phyloP scores from a whole-genome alignment of 2,329 filamentous ascomycete genomes.

The Microcyclospora tardicrescens region DNA sequence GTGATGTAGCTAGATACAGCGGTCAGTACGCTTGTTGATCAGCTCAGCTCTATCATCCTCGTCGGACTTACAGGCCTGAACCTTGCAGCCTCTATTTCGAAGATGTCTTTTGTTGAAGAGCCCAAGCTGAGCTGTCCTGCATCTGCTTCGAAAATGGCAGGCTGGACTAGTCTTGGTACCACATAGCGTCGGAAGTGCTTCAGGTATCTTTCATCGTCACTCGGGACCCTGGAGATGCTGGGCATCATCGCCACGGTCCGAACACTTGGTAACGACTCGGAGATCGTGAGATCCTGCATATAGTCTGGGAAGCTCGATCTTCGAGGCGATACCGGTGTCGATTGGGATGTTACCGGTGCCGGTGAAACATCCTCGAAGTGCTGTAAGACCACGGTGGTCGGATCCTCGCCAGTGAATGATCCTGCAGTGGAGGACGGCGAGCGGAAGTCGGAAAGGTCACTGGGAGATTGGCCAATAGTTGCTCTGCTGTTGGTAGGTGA shows the following conservation, averaged over 20 bases:
- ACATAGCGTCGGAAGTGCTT: conserved; percentile 18
- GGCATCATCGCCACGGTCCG: neutral
- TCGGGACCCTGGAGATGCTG: neutral
- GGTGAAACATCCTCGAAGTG: conserved; percentile 34
- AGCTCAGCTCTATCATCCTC: too few species aligned
- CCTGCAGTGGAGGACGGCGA: conserved; percentile 3
- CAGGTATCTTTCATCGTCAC: conserved; percentile 11
- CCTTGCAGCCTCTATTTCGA: conserved; percentile 28
- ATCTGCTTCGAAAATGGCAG: conserved; percentile 3
- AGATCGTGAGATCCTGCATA: conserved; percentile 13
- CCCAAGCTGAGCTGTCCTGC: conserved; percentile 4
- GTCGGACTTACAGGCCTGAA: conserved; percentile 38
- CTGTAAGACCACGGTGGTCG: conserved; percentile 38
- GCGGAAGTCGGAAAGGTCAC: neutral
- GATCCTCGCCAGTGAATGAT: conserved; percentile 21
- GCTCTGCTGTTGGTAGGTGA: conserved; percentile 20
- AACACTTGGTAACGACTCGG: conserved; percentile 7
- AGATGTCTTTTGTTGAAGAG: conserved; percentile 11
- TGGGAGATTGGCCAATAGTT: conserved; percentile 12
- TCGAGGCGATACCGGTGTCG: conserved; percentile 1
- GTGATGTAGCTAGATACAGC: conserved; percentile 35
- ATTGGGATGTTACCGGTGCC: conserved; percentile 2
- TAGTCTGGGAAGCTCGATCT: conserved; percentile 11
- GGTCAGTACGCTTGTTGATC: too few species aligned
- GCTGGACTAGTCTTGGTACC: conserved; percentile 13